Base-by-base conservation (phyloP, 1,139 yeast species). In the Suhomyces terraborum region DNA sequence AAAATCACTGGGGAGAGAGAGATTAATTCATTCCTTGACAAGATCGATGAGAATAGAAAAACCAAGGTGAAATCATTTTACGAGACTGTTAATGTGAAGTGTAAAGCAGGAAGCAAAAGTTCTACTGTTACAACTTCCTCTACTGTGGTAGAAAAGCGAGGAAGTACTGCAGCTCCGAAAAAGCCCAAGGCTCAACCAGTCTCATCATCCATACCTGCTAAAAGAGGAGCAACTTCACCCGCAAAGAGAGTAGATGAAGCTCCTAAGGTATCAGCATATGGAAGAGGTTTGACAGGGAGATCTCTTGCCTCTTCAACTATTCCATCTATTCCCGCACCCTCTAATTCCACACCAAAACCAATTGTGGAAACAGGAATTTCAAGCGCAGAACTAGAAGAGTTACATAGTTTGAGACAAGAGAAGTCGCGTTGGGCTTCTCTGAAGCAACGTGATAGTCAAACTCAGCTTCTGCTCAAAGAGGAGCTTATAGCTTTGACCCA, bases 1-100 rank as follows among this genome's bases (percentile, higher is more conserved):
- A 88, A 87, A 60, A 76, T 89, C 13, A 75, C 81, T 6, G 96
- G 96, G 0, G 86, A 81, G 53, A 69, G 93, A 39, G 84, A 80
- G 38, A 66, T 89, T 51, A 78, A 67, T 35, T 69, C 75, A 8
- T 75, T 71, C 41, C 61, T 89, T 45, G 91, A 82, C 21, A 76
- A 77, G 25, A 70, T 91, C 32, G 98, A 91, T 54, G 91, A 84
- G 36, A 77, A 83, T 51, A 77, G 87, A 54, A 82, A 79, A 58
- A 64, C 72, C 13, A 88, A 88, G 55, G 85, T 93, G 22, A 67
- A 67, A 38, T 84, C 82, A 34, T 79, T 75, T 45, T 79, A 58
- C 51, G 82, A 79, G 41, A 61, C 66, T 3, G 88, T 82, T 0
- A 71, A 72, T 25, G 88, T 87, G 1, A 73, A 69, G 37, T 72